phyloP scores from a whole-genome alignment of 768 basidiomycete genomes.

The Tephrocybe sp. region DNA sequence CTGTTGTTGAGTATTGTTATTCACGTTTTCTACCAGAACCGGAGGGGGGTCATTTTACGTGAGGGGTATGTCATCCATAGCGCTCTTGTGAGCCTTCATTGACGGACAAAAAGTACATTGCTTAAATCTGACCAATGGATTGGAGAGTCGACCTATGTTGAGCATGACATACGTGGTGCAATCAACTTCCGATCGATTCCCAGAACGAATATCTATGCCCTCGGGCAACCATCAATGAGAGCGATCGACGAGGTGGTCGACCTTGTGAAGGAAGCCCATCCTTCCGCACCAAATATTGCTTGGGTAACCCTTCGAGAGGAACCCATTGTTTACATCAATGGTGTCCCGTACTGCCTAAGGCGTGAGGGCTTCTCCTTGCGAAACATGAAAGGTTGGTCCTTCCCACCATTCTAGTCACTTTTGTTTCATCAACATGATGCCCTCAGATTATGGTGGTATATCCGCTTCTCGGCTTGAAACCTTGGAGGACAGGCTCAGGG shows the following conservation, averaged over 20 bases:
- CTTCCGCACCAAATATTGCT: constrained; percentile 59
- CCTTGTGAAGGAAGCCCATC: constrained; percentile 59
- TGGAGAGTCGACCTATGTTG: constrained; percentile 63
- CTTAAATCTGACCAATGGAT: constrained; percentile 95
- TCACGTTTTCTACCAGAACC: constrained; percentile 49
- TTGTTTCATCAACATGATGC: background rate
- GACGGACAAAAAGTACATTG: constrained; percentile 52
- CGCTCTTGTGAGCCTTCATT: background rate
- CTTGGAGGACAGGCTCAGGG: constrained; percentile 84
- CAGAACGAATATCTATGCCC: constrained; percentile 79
- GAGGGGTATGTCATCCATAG: constrained; percentile 54
- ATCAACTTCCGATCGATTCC: constrained; percentile 91
- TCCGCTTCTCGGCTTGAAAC: constrained; percentile 86
- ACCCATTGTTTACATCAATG: constrained; percentile 90
- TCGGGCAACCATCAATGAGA: constrained; percentile 88
- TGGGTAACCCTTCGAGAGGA: constrained; percentile 96
- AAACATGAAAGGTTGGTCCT: constrained; percentile 83
- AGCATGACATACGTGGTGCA: constrained; percentile 80
- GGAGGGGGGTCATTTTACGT: constrained; percentile 90
- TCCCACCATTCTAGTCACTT: background rate
- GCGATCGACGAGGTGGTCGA: constrained; percentile 80
- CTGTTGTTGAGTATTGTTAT: too few species aligned
- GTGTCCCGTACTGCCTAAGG: constrained; percentile 85
- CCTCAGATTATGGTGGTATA: constrained; percentile 88
- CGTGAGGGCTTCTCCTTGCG: constrained; percentile 82